These are phyloP conservation scores for Wickerhamomyces pijperi DNA, from an alignment of 805 yeast genomes.

Conservation along the genomic window DNA sequence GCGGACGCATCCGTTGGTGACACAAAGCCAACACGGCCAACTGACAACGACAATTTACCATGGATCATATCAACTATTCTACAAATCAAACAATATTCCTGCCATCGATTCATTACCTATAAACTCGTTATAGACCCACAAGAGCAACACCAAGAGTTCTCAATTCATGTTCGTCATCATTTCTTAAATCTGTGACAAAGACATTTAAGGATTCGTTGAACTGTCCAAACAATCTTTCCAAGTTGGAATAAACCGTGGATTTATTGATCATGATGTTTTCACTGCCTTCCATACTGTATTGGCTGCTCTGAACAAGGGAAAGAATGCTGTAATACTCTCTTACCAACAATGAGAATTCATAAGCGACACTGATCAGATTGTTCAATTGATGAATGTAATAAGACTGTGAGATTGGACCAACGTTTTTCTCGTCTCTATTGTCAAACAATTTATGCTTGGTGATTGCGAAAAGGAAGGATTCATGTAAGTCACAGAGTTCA, in stretches of 20 bases:
- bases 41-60: too few relatives aligned
- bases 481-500: conserved; percentile 29
- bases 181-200: conserved; percentile 41
- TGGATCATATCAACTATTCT: too few relatives aligned
- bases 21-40: too few relatives aligned
- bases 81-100: too few relatives aligned
- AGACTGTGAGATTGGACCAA: conserved; percentile 27
- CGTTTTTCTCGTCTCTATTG: conserved; percentile 13
- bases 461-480: conserved; percentile 23
- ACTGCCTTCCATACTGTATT: conserved; percentile 15
- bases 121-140: conserved; percentile 1
- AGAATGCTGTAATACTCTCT: conserved; percentile 26
- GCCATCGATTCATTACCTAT: not conserved
- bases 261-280: conserved; percentile 14
- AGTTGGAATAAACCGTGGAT: conserved; percentile 21
- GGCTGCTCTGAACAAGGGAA: conserved; percentile 12
- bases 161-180: conserved; percentile 38
- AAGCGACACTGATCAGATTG: conserved; percentile 23
- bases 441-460: conserved; percentile 26
- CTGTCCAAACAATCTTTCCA: conserved; percentile 30
- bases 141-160: conserved; percentile 30
- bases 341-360: conserved; percentile 27
- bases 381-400: conserved; percentile 32
- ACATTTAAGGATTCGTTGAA: conserved; percentile 31
- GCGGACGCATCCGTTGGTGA: too few relatives aligned